Base-by-base conservation (phyloP, 306 rosid genomes). In the Pyrus communis region DNA sequence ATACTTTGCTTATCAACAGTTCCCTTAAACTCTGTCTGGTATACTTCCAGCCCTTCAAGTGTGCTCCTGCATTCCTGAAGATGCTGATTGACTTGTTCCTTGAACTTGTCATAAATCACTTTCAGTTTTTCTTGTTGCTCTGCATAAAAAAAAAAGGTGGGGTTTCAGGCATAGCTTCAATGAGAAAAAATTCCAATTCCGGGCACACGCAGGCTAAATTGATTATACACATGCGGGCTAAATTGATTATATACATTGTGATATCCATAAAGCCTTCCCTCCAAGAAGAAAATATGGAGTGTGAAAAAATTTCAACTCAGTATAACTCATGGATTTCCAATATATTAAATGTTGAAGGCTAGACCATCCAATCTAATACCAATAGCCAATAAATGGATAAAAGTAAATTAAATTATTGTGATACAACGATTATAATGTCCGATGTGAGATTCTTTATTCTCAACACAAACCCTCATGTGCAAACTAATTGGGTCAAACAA, bases 1-100 rank as follows among this genome's bases (percentile, higher is more conserved):
- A 68, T 92, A 92, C 97, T 88, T 88, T 85, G 92, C 85, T 84
- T 92, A 81, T 95, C 96, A 78, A 89, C 71, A 42, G 85, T 75
- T 86, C 92, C 96, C 83, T 92, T 92, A 73, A 87, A 77, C 85
- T 89, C 97, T 67, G 76, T 80, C 76, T 84, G 91, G 79, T 89
- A 88, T 13, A 89, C 87, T 79, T 92, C 96, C 61, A 91, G 84
- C 78, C 77, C 91, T 81, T 92, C 93, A 72, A 88, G 77, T 70
- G 89, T 79, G 83, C 84, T 85, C 84, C 82, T 81, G 88, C 91
- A 91, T 64, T 91, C 90, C 86, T 87, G 91, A 75, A 92, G 87
- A 81, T 95, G 92, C 80, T 79, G 87, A 87, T 85, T 84, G 58
- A 95, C 84, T 86, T 92, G 90, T 78, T 89, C 91, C 88, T 85